These are phyloP conservation scores for Wickerhamia fluorescens DNA, from an alignment of 805 yeast species.

Conservation along the genomic window DNA sequence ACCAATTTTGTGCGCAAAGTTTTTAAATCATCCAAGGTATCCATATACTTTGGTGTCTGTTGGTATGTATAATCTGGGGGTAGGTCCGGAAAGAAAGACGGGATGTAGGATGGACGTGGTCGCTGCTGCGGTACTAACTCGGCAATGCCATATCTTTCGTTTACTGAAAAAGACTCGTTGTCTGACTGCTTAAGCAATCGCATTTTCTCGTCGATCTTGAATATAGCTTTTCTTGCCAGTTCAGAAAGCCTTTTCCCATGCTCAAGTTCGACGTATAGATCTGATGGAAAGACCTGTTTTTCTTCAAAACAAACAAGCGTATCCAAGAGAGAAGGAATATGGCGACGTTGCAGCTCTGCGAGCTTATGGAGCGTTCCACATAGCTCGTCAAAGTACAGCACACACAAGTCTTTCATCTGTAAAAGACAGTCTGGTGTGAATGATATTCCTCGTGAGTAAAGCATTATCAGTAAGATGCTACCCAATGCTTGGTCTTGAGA, in stretches of 20 bases:
- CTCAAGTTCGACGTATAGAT: conserved; percentile 30
- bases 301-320: conserved; percentile 37
- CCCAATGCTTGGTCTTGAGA: too few relatives aligned
- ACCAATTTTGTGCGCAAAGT: conserved; percentile 65
- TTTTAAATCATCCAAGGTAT: conserved; percentile 62
- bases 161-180: conserved; percentile 49
- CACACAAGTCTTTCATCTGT: conserved; percentile 21
- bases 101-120: conserved; percentile 42
- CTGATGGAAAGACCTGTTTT: conserved; percentile 33
- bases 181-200: too few relatives aligned
- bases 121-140: conserved; percentile 48
- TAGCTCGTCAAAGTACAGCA: conserved; percentile 28
- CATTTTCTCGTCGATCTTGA: background rate
- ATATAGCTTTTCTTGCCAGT: background rate
- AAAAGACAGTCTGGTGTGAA: conserved; percentile 22
- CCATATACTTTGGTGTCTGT: conserved; percentile 62
- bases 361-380: conserved; percentile 39
- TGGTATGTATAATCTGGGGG: conserved; percentile 94
- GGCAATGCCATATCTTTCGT: conserved; percentile 44
- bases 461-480: conserved; percentile 20
- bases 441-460: conserved; percentile 14
- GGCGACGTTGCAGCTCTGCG: conserved; percentile 55
- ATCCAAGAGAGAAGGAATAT: conserved; percentile 47
- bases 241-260: background rate
- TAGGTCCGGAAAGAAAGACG: conserved; percentile 74